phyloP scores from a whole-genome alignment of 192 early-diverging fungal species.

The Chytriomyces sp. region DNA sequence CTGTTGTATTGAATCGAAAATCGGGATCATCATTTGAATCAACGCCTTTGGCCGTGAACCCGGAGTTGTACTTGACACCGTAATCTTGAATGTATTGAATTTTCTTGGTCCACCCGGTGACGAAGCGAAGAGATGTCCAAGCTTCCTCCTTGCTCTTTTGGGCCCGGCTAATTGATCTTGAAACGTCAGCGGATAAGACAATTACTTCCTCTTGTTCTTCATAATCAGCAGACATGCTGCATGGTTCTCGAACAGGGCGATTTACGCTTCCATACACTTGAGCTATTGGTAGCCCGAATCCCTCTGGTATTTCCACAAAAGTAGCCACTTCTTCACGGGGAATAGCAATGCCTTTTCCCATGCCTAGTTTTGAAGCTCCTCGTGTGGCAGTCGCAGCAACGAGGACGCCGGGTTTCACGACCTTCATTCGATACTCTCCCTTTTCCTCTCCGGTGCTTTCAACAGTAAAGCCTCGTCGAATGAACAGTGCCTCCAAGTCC shows the following conservation, averaged over 20 bases:
- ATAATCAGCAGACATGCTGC: not conserved
- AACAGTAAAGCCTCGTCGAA: not conserved
- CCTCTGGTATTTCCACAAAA: slow-evolving; percentile 13
- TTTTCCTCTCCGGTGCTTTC: not conserved
- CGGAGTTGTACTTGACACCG: slow-evolving; percentile 17
- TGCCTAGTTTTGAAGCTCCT: not conserved
- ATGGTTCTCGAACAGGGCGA: not conserved
- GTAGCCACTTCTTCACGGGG: not conserved
- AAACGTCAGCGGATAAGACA: not conserved
- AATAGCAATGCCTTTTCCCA: not conserved
- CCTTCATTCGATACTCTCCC: slow-evolving; percentile 16
- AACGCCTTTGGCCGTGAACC: not conserved
- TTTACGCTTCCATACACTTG: not conserved
- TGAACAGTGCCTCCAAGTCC: not conserved
- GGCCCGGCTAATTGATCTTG: not conserved
- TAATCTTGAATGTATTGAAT: slow-evolving; percentile 12
- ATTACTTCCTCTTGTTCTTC: not conserved
- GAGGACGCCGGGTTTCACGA: not conserved
- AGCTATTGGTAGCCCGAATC: not conserved
- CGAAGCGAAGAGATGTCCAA: not conserved
- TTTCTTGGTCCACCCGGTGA: not conserved
- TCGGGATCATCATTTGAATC: no score
- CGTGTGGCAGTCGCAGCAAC: not conserved
- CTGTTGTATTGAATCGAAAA: no score
- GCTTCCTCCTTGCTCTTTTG: not conserved